Percentiles rank a stretch among this genome's conserved stretches.
Evolutionary conservation across 805 yeast species (phyloP).

Genomic region (Dipodascus geniculatus): DNA sequence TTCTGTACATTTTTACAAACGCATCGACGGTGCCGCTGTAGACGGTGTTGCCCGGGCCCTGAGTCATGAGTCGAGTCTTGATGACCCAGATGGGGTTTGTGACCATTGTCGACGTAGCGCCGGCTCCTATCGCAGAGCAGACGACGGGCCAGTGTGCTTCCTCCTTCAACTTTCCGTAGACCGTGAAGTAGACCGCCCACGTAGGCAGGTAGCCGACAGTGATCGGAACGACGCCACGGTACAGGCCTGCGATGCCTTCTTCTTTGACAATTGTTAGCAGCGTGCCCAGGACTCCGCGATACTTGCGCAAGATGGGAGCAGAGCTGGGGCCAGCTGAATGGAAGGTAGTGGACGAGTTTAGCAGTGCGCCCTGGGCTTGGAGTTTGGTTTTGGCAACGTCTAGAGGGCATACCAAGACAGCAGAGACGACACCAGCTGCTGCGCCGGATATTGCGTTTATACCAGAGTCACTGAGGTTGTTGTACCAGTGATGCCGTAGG

Average conservation of each 20-base stretch:
- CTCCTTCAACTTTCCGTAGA: conserved; percentile 76
- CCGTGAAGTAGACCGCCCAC: conserved; percentile 91
- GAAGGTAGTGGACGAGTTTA: neutral
- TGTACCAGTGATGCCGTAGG: conserved; percentile 2
- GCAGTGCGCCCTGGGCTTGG: conserved; percentile 69
- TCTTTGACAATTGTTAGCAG: conserved; percentile 53
- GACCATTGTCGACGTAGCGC: conserved; percentile 67
- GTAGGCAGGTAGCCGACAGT: conserved; percentile 91
- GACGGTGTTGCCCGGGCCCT: conserved; percentile 25
- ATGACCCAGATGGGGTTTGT: conserved; percentile 98
- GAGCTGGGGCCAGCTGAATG: neutral
- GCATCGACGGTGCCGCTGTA: conserved; percentile 81
- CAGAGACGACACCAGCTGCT: conserved; percentile 83
- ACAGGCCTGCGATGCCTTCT: conserved; percentile 76
- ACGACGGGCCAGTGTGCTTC: conserved; percentile 19
- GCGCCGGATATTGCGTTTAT: conserved; percentile 84
- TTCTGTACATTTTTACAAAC: conserved; percentile 58
- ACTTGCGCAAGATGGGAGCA: conserved; percentile 4
- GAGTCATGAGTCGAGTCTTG: conserved; percentile 84
- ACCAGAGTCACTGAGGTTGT: conserved; percentile 12
- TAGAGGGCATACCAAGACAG: conserved; percentile 83
- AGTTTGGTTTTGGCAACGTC: conserved; percentile 92
- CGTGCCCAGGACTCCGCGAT: conserved; percentile 35
- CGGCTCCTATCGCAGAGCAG: conserved; percentile 71
- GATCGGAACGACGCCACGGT: conserved; percentile 87